These are phyloP conservation scores for button mushroom (Agaricus bisporus) DNA, from an alignment of 768 basidiomycete genomes.

Conservation along the genomic window DNA sequence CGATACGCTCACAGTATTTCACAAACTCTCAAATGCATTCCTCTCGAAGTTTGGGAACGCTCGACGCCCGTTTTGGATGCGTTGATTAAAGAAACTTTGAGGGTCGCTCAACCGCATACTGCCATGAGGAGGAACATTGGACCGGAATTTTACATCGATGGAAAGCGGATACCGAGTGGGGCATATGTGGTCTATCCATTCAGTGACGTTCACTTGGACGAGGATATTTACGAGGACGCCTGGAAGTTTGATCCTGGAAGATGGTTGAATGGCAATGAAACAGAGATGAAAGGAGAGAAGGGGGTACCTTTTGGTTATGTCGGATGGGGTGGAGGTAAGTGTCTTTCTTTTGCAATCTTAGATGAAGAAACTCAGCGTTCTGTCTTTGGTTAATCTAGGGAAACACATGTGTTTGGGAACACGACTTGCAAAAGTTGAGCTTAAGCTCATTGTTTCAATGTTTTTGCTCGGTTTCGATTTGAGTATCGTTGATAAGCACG, in stretches of 20 bases:
- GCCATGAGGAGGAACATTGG: constrained; percentile 80
- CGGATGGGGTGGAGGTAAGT: constrained; percentile 78
- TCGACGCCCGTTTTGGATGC: constrained; percentile 67
- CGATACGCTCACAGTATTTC: constrained; percentile 25
- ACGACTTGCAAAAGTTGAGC: constrained; percentile 66
- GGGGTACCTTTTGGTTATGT: constrained; percentile 53
- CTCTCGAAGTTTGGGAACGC: constrained; percentile 65
- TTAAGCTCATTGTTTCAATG: constrained; percentile 66
- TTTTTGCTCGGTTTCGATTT: constrained; percentile 61
- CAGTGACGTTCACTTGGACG: constrained; percentile 72
- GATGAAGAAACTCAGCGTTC: not conserved
- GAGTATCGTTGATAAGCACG: constrained; percentile 47
- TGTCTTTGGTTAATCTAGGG: constrained; percentile 32
- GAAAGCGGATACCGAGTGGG: constrained; percentile 64
- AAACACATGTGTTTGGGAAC: constrained; percentile 68
- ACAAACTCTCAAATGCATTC: constrained; percentile 48
- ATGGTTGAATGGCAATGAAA: constrained; percentile 2
- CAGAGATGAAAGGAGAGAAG: constrained; percentile 21
- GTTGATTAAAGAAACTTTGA: constrained; percentile 71
- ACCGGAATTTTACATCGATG: constrained; percentile 62
- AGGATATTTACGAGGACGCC: constrained; percentile 66
- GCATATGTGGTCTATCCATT: constrained; percentile 77
- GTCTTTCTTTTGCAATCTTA: not conserved
- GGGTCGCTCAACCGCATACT: constrained; percentile 72
- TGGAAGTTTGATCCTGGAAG: constrained; percentile 71